Evolutionary conservation across 352 stramenopile genomes (phyloP).

Genomic region (Phytophthora podocarpi): DNA sequence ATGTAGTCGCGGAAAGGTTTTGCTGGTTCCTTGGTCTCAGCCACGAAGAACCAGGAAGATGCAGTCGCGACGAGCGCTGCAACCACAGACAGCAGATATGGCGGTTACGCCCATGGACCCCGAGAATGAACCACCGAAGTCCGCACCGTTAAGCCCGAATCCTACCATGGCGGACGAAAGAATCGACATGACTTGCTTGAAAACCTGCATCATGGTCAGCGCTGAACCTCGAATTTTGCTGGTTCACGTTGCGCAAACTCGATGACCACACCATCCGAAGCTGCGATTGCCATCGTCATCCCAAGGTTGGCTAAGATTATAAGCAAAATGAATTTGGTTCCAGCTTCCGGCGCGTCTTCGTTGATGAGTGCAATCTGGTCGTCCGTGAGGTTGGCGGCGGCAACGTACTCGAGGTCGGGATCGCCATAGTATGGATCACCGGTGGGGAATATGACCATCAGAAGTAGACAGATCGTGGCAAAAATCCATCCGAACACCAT

Average conservation of each 20-base stretch:
- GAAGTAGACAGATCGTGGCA: constrained; percentile 33
- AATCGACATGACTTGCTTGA: constrained; percentile 43
- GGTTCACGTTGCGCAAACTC: constrained; percentile 65
- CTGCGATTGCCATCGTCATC: constrained; percentile 50
- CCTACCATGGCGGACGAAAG: constrained; percentile 56
- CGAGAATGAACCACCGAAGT: constrained; percentile 55
- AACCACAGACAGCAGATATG: constrained; percentile 40
- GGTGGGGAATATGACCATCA: constrained; percentile 37
- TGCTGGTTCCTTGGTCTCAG: constrained; percentile 30
- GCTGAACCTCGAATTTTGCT: constrained; percentile 42
- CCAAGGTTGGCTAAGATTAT: constrained; percentile 61
- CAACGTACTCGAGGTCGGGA: constrained; percentile 31
- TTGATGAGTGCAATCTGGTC: constrained; percentile 48
- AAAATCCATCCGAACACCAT: constrained; percentile 72
- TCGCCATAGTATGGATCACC: constrained; percentile 45
- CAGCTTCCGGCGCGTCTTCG: constrained; percentile 41
- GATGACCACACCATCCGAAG: constrained; percentile 52
- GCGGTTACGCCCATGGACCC: constrained; percentile 50
- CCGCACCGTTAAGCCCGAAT: constrained; percentile 52
- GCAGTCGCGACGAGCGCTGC: constrained; percentile 32
- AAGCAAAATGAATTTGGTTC: constrained; percentile 58
- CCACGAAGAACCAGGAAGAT: constrained; percentile 50
- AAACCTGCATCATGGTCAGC: constrained; percentile 51
- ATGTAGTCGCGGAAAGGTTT: constrained; percentile 23
- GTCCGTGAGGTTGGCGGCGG: constrained; percentile 30